phyloP scores from a whole-genome alignment of 257 asterid species.

The Paulownia fortunei region DNA sequence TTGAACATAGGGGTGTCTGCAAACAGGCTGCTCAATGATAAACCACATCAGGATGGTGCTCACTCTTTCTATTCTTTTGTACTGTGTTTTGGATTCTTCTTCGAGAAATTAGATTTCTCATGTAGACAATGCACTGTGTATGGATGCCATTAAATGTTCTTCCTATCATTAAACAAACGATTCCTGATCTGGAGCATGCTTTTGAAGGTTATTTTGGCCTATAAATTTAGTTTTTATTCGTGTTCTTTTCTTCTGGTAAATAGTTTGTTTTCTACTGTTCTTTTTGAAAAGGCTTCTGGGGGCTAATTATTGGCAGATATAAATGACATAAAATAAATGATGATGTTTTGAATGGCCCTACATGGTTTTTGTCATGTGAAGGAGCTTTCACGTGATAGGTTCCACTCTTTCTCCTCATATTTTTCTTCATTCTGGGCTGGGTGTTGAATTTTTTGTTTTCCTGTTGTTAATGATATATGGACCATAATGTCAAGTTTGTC shows the following conservation, averaged over 20 bases:
- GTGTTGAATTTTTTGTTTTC: not conserved
- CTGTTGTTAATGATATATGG: not conserved
- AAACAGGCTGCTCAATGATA: slow-evolving; percentile 62
- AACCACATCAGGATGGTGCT: slow-evolving; percentile 64
- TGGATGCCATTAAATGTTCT: not conserved
- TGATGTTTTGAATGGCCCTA: slow-evolving; percentile 3
- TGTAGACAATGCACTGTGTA: not conserved
- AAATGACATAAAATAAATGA: not conserved
- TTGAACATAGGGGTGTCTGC: slow-evolving; percentile 53
- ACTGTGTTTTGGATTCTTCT: not conserved
- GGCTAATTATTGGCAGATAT: not conserved
- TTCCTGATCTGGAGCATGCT: slow-evolving; percentile 8
- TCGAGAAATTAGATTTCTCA: not conserved
- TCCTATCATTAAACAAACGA: not conserved
- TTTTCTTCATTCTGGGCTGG: slow-evolving; percentile 11
- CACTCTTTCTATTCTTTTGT: slow-evolving; percentile 1
- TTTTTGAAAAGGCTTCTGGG: not conserved
- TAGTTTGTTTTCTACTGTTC: not conserved
- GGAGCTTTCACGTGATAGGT: not conserved
- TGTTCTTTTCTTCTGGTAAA: not conserved
- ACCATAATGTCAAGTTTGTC: not conserved
- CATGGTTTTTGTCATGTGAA: slow-evolving; percentile 1
- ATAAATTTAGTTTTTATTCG: not conserved
- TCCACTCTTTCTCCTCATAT: not conserved
- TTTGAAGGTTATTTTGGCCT: not conserved